Evolutionary conservation across 1,284 basidiomycete species (phyloP).

Genomic region (Volvariella volvacea): DNA sequence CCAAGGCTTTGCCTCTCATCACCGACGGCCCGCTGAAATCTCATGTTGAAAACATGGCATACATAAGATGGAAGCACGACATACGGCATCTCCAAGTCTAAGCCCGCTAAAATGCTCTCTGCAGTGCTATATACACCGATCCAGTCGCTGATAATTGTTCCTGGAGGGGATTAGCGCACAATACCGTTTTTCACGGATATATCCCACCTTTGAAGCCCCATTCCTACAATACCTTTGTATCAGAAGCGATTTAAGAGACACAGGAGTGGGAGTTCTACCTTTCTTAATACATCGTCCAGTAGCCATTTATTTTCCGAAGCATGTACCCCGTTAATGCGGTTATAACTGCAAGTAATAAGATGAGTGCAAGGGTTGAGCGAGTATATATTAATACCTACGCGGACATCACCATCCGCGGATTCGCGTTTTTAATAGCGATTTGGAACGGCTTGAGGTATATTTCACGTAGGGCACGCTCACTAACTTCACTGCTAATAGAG

Average conservation of each 20-base stretch:
- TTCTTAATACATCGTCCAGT: conserved; percentile 38
- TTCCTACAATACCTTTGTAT: too few relatives aligned
- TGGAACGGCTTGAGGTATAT: conserved; percentile 48
- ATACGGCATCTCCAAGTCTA: conserved; percentile 55
- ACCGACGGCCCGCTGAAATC: conserved; percentile 32
- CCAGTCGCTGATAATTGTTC: conserved; percentile 47
- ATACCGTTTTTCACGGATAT: too few relatives aligned
- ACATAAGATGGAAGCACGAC: conserved; percentile 10
- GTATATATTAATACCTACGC: conserved; percentile 23
- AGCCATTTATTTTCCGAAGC: conserved; percentile 40
- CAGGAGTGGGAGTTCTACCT: too few relatives aligned
- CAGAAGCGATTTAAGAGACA: too few relatives aligned
- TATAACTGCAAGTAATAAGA: conserved; percentile 28
- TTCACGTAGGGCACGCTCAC: conserved; percentile 49
- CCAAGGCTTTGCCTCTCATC: conserved; percentile 38
- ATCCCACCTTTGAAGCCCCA: too few relatives aligned
- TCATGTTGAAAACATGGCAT: too few relatives aligned
- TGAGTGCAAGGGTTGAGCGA: neutral
- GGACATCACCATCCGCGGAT: conserved; percentile 41
- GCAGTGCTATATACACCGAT: conserved; percentile 43
- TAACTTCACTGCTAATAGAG: conserved; percentile 43
- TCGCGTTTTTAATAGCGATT: conserved; percentile 32
- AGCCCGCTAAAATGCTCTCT: conserved; percentile 45
- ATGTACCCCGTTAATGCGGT: conserved; percentile 44
- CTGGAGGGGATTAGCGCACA: conserved; percentile 14